Evolutionary conservation across 1,284 basidiomycete genomes (phyloP).

Genomic region (Earliella scabrosa): DNA sequence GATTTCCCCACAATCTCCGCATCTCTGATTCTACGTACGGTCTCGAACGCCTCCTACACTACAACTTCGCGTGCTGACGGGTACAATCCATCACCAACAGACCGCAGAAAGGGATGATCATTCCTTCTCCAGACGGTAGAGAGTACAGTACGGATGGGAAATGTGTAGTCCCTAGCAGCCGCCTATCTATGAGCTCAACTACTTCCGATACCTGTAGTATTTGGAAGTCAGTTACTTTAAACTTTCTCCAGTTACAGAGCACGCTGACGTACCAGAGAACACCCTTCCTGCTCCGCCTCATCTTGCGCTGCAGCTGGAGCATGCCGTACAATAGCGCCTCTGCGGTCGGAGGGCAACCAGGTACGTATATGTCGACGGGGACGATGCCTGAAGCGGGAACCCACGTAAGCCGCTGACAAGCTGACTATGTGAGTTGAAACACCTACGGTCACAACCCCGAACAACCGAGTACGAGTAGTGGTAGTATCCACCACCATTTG

Average conservation of each 20-base stretch:
- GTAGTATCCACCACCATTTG: constrained; percentile 98
- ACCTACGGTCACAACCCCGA: constrained; percentile 95
- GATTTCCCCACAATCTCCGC: constrained; percentile 4
- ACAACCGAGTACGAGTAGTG: constrained; percentile 99
- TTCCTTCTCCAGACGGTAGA: constrained; percentile 12
- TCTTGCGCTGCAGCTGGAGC: constrained; percentile 97
- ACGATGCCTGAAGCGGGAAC: constrained; percentile 72
- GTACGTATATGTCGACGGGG: constrained; percentile 97
- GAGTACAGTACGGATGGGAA: constrained; percentile 2
- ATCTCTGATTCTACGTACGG: not conserved
- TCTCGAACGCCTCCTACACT: not conserved
- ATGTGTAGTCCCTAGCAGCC: constrained; percentile 8
- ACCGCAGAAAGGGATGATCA: constrained; percentile 3
- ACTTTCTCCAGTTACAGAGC: not conserved
- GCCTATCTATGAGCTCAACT: constrained; percentile 22
- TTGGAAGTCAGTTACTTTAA: constrained; percentile 13
- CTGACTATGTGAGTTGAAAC: not conserved
- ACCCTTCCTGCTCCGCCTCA: constrained; percentile 88
- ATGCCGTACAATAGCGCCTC: constrained; percentile 95
- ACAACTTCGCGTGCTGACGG: not conserved
- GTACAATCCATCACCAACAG: constrained; percentile 1
- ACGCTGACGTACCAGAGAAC: constrained; percentile 79
- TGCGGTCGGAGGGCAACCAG: constrained; percentile 92
- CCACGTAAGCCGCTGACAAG: constrained; percentile 4
- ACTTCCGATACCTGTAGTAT: constrained; percentile 31